Evolutionary conservation across 2,329 filamentous ascomycete species (phyloP).

Genomic region (Thelonectria rubi): DNA sequence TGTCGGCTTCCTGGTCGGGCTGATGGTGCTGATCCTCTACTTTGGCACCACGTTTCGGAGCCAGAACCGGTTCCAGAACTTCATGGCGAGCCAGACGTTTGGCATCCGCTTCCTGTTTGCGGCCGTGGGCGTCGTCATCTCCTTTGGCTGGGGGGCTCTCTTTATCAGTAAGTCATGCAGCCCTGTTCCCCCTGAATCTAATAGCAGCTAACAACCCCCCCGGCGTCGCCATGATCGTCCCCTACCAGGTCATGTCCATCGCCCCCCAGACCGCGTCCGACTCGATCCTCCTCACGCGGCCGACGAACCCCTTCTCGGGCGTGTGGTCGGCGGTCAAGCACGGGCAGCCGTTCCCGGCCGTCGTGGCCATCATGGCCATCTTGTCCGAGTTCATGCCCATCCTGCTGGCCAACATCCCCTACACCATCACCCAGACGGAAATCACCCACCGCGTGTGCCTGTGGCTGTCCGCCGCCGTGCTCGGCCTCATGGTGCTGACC

Average conservation of each 20-base stretch:
- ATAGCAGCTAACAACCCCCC: background rate
- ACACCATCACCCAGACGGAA: conserved; percentile 53
- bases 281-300: conserved; percentile 53
- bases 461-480: conserved; percentile 49
- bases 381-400: conserved; percentile 61
- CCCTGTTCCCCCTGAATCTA: background rate
- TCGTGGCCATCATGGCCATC: conserved; percentile 54
- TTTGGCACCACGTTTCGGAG: conserved; percentile 48
- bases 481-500: conserved; percentile 55
- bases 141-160: conserved; percentile 54
- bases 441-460: conserved; percentile 53
- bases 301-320: conserved; percentile 57
- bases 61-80: conserved; percentile 46
- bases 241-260: conserved; percentile 53
- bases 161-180: conserved; percentile 44
- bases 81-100: conserved; percentile 53
- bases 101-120: conserved; percentile 57
- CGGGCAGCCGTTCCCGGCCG: conserved; percentile 49
- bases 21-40: conserved; percentile 53
- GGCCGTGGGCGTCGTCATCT: conserved; percentile 52
- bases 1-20: conserved; percentile 45
- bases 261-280: conserved; percentile 47
- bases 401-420: conserved; percentile 59
- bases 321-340: conserved; percentile 45
- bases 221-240: conserved; percentile 57